These are phyloP conservation scores for Tetrahymena elliotti DNA, from an alignment of 73 alveolate genomes.

Conservation along the genomic window DNA sequence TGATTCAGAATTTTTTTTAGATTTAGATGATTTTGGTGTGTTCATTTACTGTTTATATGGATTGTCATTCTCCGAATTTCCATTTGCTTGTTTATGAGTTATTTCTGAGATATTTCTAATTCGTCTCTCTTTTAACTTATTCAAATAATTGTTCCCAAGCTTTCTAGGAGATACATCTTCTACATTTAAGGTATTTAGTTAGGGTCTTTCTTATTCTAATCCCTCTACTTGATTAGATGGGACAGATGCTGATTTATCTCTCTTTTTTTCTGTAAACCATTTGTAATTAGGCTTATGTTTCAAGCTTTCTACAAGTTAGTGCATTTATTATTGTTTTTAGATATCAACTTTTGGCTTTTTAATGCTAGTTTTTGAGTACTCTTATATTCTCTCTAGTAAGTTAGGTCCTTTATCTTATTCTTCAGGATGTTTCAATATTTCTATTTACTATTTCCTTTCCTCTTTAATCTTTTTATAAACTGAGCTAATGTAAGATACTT, in stretches of 20 bases:
- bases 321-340: constrained; percentile 11
- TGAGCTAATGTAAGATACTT: neutral
- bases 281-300: constrained; percentile 28
- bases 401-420: neutral
- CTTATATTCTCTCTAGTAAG: neutral
- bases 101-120: neutral
- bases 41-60: neutral
- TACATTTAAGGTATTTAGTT: neutral
- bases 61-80: neutral
- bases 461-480: neutral
- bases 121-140: neutral
- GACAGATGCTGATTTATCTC: neutral
- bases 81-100: neutral
- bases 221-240: neutral
- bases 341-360: neutral
- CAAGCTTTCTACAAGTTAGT: neutral
- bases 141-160: constrained; percentile 18
- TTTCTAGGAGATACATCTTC: constrained; percentile 22
- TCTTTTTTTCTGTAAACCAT: constrained; percentile 9
- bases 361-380: neutral
- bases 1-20: neutral
- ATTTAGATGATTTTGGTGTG: neutral
- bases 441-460: neutral
- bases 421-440: neutral
- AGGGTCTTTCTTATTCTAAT: neutral